Evolutionary conservation across 345 rosid species (phyloP), one percentile per base, ranked within the genome.

Genomic region (Aquilaria sinensis): DNA sequence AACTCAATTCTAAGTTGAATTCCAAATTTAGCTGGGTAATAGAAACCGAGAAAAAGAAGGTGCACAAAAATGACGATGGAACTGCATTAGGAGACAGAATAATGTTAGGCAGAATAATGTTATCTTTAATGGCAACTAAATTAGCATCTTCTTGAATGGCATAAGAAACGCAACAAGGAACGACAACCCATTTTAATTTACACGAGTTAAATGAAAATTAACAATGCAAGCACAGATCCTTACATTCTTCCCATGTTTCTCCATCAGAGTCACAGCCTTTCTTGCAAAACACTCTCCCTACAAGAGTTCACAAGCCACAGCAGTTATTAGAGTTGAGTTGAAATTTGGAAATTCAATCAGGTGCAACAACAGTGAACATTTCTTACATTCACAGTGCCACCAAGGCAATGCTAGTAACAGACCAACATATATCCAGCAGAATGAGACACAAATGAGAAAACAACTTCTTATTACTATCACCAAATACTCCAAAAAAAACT

Each of bases 261-360:
- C 93, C 88, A 12, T 88, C 93, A 5, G 92, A 61, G 57, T 73
- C 80, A 58, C 99, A 94, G 6, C 91, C 99, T 74, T 94, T 94
- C 70, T 94, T 94, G 90, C 99, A 94, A 70, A 94, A 94, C n/a
- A 94, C 96, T 74, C 99, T 85, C 99, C 99, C 99, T 94, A 74
- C 68, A 59, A 48, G 71, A 71, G 70, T 8, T 60, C 52, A 64
- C 3, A 71, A 72, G 8, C 64, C 52, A 64, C 5, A 2, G 10
- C 31, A 61, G 51, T 49, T 29, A 45, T 69, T 61, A 69, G 41
- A 61, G 34, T 48, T 37, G 43, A 37, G 43, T 37, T 37, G 43
- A 8, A 37, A 37, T 8, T 37, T 37, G 43, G 43, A 1, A 37
- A 37, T 37, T 37, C 43, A 37, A 37, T 4, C 43, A 4, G 43